Base-by-base conservation (phyloP, 1,284 basidiomycete species). In the Fomitopsis schrenkii region DNA sequence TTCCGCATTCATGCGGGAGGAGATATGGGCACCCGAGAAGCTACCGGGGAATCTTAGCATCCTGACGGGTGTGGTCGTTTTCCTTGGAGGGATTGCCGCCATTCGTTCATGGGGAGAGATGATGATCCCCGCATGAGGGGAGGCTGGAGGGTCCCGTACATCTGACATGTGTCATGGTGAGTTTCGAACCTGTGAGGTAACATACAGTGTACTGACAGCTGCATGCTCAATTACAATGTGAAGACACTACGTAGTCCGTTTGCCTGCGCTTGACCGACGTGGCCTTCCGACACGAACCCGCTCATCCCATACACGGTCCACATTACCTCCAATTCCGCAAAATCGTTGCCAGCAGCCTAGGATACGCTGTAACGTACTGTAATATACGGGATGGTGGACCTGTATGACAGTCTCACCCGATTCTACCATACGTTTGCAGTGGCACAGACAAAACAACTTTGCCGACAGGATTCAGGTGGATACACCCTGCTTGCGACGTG, bases 51-150 rank as follows among this genome's bases (percentile, higher is more conserved):
- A 92, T 71, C 68, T 91, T 67, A 88, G 80, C 69, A 82, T 92
- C 64, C 66, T 85, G 42, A 83, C 85, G 10, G 87, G 86, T 22
- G 74, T 87, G 12, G 77, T 80, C 14, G 73, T 91, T 62, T 92
- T 92, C 68, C 74, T 84, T 26, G 87, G 82, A 26, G 88, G 89
- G 5, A 84, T 92, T 62, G 72, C 85, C 55, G 81, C 77, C 12
- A 81, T 86, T 36, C 81, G 90, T 73, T 81, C 81, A 30, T 92
- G 85, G 84, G 90, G 90, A n/a, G 88, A 89, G 53, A 71, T 90
- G 59, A 81, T 91, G 76, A 81, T 91, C 26, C 88, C 87, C 52
- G 82, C 82, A 44, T 89, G 72, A 76, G 45, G 42, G 45, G 15
- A 28, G 15, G 62, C 59, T 22, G 40, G 50, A 44, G 57, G 28